Base-by-base conservation (phyloP, 495 filamentous ascomycete species). In the Penicillium roqueforti region DNA sequence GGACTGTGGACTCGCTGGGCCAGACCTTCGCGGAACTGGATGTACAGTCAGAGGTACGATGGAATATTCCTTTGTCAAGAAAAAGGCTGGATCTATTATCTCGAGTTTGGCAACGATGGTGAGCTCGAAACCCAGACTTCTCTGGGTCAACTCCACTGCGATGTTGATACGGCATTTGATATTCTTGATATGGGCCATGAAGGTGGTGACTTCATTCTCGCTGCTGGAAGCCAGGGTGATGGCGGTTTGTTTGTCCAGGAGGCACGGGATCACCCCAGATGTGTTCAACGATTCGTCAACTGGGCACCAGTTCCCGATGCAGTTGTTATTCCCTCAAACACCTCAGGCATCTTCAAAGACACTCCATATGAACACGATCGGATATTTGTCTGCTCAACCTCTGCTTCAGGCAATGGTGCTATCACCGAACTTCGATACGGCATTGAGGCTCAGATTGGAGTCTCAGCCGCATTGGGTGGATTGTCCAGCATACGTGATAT, bases 261-360 rank as follows among this genome's bases (percentile, higher is more conserved):
- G 67, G 71, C 71, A 36, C 64, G 79, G 46, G 67, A 76, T 37
- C 67, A 74, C 34, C 76, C 76, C 19, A 70, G 75, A 58, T 77
- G 69, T 67, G 64, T 82, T 26, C 79, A 84, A 48, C 76, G 74
- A n/a, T 81, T 89, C 39, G 79, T 85, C 28, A 96, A 91, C 62
- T 96, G 91, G 92, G 81, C 89, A 0, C 91, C 93, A 1, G 78
- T 85, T 20, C 79, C 82, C 18, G 91, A 97, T 66, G 81, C 88
- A 31, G 75, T 81, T 19, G 72, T 82, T 28, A 75, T 82, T 36
- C 60, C 55, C 42, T 69, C 62, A 23, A 52, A 61, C 11, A 29
- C 55, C 9, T 61, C 59, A 25, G 58, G 37, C 10, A 43, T 59
- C 14, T n/a, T 57, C 16, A 58, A 47, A 23, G 51, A 58, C 18